Evolutionary conservation across 2,329 filamentous ascomycete species (phyloP).

Genomic region (Emericellopsis atlantica): DNA sequence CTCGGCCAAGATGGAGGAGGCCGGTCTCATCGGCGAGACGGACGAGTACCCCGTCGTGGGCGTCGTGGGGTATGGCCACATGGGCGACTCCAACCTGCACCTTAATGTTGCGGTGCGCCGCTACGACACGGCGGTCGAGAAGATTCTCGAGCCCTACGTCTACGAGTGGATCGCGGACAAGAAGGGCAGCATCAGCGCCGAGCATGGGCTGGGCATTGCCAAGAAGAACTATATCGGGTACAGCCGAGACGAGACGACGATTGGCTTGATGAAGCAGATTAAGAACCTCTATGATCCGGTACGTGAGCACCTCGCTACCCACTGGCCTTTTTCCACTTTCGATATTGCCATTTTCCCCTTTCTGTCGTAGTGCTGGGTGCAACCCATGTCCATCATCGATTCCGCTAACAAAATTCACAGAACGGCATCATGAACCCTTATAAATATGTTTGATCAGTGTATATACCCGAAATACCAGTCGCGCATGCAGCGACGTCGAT

Average conservation of each 20-base stretch:
- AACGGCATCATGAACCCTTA: conserved; percentile 99
- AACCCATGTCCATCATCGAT: background rate
- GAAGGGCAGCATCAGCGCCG: conserved; percentile 88
- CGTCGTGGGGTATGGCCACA: conserved; percentile 95
- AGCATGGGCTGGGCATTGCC: conserved; percentile 85
- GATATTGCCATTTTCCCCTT: background rate
- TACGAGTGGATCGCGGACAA: conserved; percentile 92
- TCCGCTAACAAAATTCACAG: conserved; percentile 26
- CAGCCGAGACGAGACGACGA: conserved; percentile 76
- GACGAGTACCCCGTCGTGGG: conserved; percentile 69
- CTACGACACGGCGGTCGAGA: conserved; percentile 81
- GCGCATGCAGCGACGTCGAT: too few species aligned
- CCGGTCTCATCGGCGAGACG: conserved; percentile 66
- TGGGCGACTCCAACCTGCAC: conserved; percentile 94
- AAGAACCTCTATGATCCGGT: conserved; percentile 93
- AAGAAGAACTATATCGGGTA: conserved; percentile 96
- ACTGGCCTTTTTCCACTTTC: background rate
- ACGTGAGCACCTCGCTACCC: conserved; percentile 22
- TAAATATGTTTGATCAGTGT: conserved; percentile 62
- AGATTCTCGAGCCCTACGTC: conserved; percentile 82
- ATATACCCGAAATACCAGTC: too few species aligned
- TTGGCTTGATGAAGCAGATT: conserved; percentile 87
- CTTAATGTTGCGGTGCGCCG: conserved; percentile 74
- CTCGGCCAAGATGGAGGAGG: conserved; percentile 55
- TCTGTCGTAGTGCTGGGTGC: background rate